Evolutionary conservation across 176 grass and related monocot genomes (phyloP).

Genomic region (Melocanna baccifera): DNA sequence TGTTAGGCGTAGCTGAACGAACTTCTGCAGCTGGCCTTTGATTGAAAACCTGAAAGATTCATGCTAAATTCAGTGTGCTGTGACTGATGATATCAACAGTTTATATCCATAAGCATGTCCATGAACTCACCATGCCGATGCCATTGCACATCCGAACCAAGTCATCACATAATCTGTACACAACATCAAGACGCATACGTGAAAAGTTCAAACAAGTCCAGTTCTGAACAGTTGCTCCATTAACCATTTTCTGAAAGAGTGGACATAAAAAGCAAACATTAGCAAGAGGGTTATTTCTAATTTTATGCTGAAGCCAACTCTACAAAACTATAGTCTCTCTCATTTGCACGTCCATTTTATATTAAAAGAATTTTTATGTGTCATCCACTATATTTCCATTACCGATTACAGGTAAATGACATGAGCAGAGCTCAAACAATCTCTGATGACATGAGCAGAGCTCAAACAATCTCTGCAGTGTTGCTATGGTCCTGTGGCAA

Average conservation of each 20-base stretch:
- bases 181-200: neutral
- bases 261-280: neutral
- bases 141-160: slow-evolving; percentile 57
- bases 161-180: slow-evolving; percentile 34
- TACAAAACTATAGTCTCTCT: neutral
- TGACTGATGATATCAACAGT: neutral
- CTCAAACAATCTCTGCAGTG: neutral
- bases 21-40: slow-evolving; percentile 19
- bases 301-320: neutral
- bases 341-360: neutral
- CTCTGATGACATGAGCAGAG: neutral
- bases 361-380: neutral
- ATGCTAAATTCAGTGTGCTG: neutral
- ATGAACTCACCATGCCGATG: slow-evolving; percentile 62
- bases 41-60: slow-evolving; percentile 50
- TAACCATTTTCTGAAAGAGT: slow-evolving; percentile 63
- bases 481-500: neutral
- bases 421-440: neutral
- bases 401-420: too few relatives aligned
- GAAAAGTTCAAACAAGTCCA: slow-evolving; percentile 77
- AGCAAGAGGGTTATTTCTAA: slow-evolving; percentile 15
- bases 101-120: neutral
- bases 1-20: neutral
- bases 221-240: slow-evolving; percentile 37
- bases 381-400: too few relatives aligned